phyloP scores from a whole-genome alignment of 164 flowering plant species.

The Aristolochia fimbriata region DNA sequence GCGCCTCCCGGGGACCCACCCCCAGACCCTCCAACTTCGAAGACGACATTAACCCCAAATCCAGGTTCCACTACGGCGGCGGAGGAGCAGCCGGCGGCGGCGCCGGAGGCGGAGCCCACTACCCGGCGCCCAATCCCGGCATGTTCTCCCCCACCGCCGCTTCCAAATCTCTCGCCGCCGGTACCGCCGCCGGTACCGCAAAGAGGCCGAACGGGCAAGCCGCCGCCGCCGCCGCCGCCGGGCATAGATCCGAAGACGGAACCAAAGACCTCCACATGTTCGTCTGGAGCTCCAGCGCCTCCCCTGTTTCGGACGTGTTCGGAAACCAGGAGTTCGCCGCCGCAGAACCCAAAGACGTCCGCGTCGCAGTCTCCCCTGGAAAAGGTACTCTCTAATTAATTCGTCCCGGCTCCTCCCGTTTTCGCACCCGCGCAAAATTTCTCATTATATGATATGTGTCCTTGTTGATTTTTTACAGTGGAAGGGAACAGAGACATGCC shows the following conservation, averaged over 20 bases:
- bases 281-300: conserved; percentile 97
- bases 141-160: conserved; percentile 56
- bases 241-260: conserved; percentile 37
- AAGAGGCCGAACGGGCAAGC: conserved; percentile 39
- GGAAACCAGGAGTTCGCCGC: conserved; percentile 54
- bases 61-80: conserved; percentile 26
- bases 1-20: conserved; percentile 54
- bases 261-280: conserved; percentile 87
- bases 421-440: too few species aligned
- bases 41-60: conserved; percentile 39
- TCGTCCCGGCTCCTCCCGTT: too few species aligned
- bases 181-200: conserved; percentile 3
- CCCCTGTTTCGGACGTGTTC: conserved; percentile 93
- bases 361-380: conserved; percentile 60
- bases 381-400: conserved; percentile 30
- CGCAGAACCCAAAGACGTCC: conserved; percentile 54
- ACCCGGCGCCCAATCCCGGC: conserved; percentile 81
- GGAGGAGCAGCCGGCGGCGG: conserved; percentile 9
- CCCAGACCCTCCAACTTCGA: conserved; percentile 78
- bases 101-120: conserved; percentile 21
- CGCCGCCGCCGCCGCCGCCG: conserved; percentile 2
- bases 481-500: conserved; percentile 33
- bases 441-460: too few species aligned
- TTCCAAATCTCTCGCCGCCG: conserved; percentile 14
- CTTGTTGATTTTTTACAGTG: neutral